These are phyloP conservation scores for Lactarius hengduanensis DNA, from an alignment of 768 basidiomycete genomes.

Conservation along the genomic window DNA sequence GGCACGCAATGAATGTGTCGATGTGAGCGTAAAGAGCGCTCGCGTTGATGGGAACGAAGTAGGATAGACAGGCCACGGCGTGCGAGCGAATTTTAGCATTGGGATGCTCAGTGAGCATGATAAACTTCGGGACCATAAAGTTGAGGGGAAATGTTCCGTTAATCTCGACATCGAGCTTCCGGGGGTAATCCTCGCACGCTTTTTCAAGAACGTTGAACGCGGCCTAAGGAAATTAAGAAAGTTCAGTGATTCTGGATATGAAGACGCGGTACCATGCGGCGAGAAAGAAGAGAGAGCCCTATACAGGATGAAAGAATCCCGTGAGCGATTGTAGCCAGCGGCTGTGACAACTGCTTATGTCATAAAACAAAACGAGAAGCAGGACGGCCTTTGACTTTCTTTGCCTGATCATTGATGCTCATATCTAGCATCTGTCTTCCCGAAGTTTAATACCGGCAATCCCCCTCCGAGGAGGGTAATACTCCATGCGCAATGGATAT, in stretches of 20 bases:
- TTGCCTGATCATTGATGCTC: neutral
- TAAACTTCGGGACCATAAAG: constrained; percentile 95
- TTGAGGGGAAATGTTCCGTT: constrained; percentile 91
- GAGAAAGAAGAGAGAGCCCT: constrained; percentile 1
- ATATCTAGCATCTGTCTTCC: constrained; percentile 2
- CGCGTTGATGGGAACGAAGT: constrained; percentile 84
- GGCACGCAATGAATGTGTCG: constrained; percentile 87
- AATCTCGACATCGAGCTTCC: constrained; percentile 92
- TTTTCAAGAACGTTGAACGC: constrained; percentile 94
- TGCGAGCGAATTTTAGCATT: constrained; percentile 89
- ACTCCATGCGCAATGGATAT: neutral
- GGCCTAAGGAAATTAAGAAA: constrained; percentile 48
- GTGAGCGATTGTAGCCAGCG: neutral
- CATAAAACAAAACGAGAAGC: neutral
- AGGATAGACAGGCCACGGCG: constrained; percentile 91
- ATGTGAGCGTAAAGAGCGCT: constrained; percentile 89
- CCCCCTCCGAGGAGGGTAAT: neutral
- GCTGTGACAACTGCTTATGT: neutral
- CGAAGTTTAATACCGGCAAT: constrained; percentile 5
- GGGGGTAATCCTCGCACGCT: constrained; percentile 95
- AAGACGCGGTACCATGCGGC: neutral
- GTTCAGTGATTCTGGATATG: constrained; percentile 14
- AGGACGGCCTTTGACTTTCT: constrained; percentile 3
- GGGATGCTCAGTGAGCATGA: constrained; percentile 81
- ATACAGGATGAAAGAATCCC: neutral